These are phyloP conservation scores for Hanseniaspora uvarum DNA, from an alignment of 1,139 yeast genomes.

Conservation along the genomic window DNA sequence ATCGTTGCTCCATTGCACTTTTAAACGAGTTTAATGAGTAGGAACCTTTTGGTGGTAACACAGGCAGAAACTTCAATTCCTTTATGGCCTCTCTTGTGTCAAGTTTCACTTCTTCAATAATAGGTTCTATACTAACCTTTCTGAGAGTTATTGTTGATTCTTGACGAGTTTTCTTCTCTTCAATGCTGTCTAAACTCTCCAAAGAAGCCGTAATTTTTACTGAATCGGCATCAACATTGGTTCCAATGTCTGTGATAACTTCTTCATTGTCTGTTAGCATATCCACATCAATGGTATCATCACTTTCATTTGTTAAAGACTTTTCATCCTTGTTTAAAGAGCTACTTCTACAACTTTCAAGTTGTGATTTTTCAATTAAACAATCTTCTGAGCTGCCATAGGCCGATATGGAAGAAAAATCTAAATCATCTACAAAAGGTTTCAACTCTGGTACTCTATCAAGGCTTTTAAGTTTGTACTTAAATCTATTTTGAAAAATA, in stretches of 20 bases:
- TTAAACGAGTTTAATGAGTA: background rate
- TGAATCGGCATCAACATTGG: background rate
- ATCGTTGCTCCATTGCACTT: background rate
- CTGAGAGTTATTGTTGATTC: background rate
- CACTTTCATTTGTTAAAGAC: background rate
- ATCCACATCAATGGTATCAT: background rate
- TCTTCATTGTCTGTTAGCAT: background rate
- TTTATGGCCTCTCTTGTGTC: background rate
- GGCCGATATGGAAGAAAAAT: background rate
- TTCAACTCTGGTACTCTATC: background rate
- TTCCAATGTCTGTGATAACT: background rate
- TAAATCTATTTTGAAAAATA: background rate
- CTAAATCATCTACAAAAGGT: background rate
- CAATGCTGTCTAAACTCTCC: background rate
- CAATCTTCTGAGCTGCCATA: background rate
- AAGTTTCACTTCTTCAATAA: background rate
- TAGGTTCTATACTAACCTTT: background rate
- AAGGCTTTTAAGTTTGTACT: background rate
- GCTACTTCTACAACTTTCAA: background rate
- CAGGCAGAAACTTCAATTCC: background rate
- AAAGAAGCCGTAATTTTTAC: background rate
- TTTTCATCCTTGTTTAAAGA: background rate
- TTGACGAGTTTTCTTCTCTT: background rate
- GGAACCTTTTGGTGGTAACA: background rate
- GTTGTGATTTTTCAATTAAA: background rate